Evolutionary conservation across 257 asterid species (phyloP), one percentile per base, ranked within the genome.

Genomic region (Solanum boliviense): DNA sequence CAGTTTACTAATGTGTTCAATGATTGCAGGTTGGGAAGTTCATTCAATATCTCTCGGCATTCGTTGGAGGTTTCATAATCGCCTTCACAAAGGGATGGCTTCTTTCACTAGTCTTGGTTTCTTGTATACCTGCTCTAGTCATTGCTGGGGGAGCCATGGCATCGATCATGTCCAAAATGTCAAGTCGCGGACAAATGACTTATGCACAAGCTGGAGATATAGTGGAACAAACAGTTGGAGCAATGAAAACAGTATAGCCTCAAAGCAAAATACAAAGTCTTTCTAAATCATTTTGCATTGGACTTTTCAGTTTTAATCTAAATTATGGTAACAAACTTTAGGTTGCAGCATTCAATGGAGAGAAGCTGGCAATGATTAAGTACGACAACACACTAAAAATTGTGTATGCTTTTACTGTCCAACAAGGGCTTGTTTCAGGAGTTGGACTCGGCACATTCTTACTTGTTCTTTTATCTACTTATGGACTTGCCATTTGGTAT

Each of bases 271-370:
- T 72, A 52, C 41, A 8, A 74, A 31, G 12, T 32, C 6, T 46
- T 70, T 41, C 56, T 86, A 31, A n/a, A 68, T 56, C 7, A 12
- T 34, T 48, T 21, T 18, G 48, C 29, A 13, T 23, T 5, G 15
- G 78, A 12, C 15, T 25, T 52, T 48, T 81, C 25, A 13, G 36
- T 10, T 52, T 27, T 73, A 20, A 84, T 73, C 31, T 27, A 13
- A 62, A 48, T 56, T n/a, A 76, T 56, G 0, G 46, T 41, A 84
- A 56, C 81, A 20, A 5, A 56, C 13, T 86, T 84, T 91, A 95
- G 98, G 96, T 95, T 56, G 93, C 94, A 70, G 92, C 98, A 6
- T 94, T 95, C 87, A 93, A 92, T 0, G 98, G 95, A 82, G 98
- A 95, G 84, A 89, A 58, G 31, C 89, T 68, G 82, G 97, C 95